Conservation (phyloP, 129 eudicot genomes). For the Artemisia tridentata region DNA sequence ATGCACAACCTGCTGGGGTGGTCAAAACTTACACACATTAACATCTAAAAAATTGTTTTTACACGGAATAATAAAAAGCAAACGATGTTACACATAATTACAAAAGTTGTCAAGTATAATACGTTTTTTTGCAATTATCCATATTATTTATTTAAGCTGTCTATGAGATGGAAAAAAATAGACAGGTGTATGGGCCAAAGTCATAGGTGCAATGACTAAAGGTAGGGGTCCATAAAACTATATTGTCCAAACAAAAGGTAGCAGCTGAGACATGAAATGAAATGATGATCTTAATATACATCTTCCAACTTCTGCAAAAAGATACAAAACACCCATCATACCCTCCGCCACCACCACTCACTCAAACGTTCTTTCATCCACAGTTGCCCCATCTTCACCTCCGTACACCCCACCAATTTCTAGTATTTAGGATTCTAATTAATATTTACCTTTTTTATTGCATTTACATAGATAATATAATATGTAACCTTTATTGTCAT, state of each 20-base stretch:
- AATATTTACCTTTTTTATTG: no score
- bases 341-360: conserved; percentile 42
- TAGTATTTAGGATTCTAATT: no score
- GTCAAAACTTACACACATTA: no score
- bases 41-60: no score
- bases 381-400: conserved; percentile 26
- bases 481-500: neutral
- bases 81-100: no score
- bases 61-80: no score
- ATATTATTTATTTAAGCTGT: neutral
- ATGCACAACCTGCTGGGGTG: no score
- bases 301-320: conserved; percentile 33
- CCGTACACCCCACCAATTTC: neutral
- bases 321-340: conserved; percentile 38
- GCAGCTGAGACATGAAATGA: conserved; percentile 43
- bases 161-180: neutral
- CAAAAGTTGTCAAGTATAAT: no score
- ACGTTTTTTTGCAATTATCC: no score
- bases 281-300: conserved; percentile 36
- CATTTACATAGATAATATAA: neutral
- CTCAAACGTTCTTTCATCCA: conserved; percentile 35
- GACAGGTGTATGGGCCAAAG: conserved; percentile 19
- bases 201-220: conserved; percentile 35
- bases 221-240: conserved; percentile 38
- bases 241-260: conserved; percentile 31